These are phyloP conservation scores for Microdochium nivale DNA, from an alignment of 2,329 filamentous ascomycete species.

Conservation along the genomic window DNA sequence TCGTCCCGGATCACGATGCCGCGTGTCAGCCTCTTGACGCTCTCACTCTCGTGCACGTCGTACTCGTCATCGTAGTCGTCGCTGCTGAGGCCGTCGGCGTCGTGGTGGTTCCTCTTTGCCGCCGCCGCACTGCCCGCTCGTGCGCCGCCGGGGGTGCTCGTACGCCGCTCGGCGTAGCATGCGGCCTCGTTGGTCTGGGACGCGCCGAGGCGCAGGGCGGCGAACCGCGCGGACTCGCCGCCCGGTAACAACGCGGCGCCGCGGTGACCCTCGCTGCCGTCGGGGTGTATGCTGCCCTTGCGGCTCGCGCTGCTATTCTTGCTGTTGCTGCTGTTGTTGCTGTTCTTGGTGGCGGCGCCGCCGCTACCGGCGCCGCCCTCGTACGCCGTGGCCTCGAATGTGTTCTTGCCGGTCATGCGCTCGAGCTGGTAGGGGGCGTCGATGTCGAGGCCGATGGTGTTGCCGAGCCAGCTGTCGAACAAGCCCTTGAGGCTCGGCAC, in stretches of 20 bases:
- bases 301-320: neutral
- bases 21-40: neutral
- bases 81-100: neutral
- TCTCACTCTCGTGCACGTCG: neutral
- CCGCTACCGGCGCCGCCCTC: neutral
- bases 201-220: neutral
- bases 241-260: too few relatives aligned
- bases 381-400: neutral
- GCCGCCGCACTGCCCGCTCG: neutral
- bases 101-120: neutral
- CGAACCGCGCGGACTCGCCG: too few relatives aligned
- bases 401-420: neutral
- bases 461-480: neutral
- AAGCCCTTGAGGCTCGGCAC: neutral
- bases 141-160: neutral
- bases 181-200: neutral
- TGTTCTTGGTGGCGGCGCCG: neutral
- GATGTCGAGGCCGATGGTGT: neutral
- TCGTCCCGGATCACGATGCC: neutral
- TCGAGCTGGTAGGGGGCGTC: neutral
- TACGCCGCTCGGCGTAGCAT: neutral
- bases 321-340: neutral
- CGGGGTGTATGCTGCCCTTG: too few relatives aligned
- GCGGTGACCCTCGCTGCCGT: too few relatives aligned
- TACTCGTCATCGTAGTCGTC: neutral